phyloP scores from a whole-genome alignment of 1,284 basidiomycete species.

The Afroboletus lepidellus region DNA sequence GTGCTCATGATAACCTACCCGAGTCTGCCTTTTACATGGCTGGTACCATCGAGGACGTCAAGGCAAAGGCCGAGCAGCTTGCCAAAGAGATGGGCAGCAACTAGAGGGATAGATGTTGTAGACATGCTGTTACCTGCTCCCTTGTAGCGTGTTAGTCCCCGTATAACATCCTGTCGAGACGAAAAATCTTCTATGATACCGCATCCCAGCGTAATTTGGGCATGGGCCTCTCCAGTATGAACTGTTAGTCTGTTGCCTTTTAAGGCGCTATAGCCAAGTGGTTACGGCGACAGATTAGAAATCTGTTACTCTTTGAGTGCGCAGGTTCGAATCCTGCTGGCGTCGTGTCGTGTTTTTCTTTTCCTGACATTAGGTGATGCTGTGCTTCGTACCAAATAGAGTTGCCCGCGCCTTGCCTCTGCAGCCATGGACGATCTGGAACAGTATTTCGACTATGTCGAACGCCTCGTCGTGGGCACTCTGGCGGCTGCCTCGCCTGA shows the following conservation, averaged over 20 bases:
- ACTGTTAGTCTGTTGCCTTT: constrained; percentile 19
- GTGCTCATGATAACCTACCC: constrained; percentile 84
- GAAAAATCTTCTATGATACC: constrained; percentile 8
- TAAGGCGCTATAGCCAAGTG: constrained; percentile 52
- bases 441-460: constrained; percentile 65
- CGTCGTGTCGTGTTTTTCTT: constrained; percentile 32
- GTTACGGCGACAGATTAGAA: constrained; percentile 55
- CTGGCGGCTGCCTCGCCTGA: constrained; percentile 57
- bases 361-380: constrained; percentile 14
- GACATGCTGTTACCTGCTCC: constrained; percentile 8
- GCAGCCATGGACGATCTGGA: constrained; percentile 58
- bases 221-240: too few relatives aligned
- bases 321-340: constrained; percentile 41
- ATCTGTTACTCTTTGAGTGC: constrained; percentile 39
- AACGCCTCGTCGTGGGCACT: constrained; percentile 60
- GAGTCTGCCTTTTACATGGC: constrained; percentile 96
- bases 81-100: constrained; percentile 83
- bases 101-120: constrained; percentile 36
- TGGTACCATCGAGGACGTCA: constrained; percentile 93
- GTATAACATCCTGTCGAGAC: constrained; percentile 11
- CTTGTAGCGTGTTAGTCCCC: neutral
- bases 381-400: constrained; percentile 14
- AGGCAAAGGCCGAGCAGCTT: constrained; percentile 94
- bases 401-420: neutral
- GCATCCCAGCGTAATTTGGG: too few relatives aligned